These are phyloP conservation scores for Fereydounia khargensis DNA, from an alignment of 1,284 basidiomycete species.

Conservation along the genomic window DNA sequence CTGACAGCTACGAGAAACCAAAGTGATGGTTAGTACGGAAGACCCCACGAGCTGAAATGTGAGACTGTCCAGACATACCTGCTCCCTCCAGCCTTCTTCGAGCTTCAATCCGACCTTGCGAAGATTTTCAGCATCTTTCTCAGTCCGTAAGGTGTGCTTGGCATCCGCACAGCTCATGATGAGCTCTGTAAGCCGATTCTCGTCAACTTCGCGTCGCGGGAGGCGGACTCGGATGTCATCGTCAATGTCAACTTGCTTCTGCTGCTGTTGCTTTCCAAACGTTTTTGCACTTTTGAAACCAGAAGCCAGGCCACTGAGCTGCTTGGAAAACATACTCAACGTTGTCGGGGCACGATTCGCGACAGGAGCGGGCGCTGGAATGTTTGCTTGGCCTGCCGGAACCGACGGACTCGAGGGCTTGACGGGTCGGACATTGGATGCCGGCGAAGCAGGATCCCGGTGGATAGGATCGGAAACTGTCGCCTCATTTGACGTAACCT, in stretches of 20 bases:
- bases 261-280: background rate
- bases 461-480: no score
- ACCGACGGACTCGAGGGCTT: no score
- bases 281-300: background rate
- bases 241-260: background rate
- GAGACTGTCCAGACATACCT: no score
- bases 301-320: background rate
- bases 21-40: no score
- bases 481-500: no score
- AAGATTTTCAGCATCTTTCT: slow-evolving; percentile 9
- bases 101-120: slow-evolving; percentile 16
- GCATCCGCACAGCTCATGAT: slow-evolving; percentile 29
- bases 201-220: slow-evolving; percentile 14
- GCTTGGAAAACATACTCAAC: background rate
- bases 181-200: slow-evolving; percentile 17
- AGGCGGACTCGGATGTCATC: slow-evolving; percentile 6
- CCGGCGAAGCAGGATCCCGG: no score
- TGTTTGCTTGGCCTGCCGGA: no score
- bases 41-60: no score
- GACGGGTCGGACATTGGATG: no score
- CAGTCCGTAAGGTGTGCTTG: slow-evolving; percentile 20
- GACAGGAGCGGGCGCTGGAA: no score
- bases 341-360: no score
- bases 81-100: slow-evolving; percentile 22
- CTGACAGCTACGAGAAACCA: no score